A percentile compares a stretch with the other conserved stretches of the same genome.
These are phyloP conservation scores for Blastobotrys malaysiensis DNA, from an alignment of 1,139 yeast genomes.

Conservation along the genomic window DNA sequence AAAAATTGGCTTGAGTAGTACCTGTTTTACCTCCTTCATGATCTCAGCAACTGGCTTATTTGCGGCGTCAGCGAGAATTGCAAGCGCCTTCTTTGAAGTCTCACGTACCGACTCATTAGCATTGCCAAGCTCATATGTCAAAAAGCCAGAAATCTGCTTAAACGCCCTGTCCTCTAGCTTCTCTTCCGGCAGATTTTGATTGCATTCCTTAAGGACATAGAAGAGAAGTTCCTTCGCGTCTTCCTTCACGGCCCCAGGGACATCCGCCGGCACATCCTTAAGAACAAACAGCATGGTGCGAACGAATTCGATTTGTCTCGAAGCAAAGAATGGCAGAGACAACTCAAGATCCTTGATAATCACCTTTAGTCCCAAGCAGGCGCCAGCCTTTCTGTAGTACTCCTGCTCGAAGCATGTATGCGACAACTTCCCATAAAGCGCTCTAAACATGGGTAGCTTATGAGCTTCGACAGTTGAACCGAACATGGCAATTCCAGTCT, in stretches of 20 bases:
- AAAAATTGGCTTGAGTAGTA: slow-evolving; percentile 85
- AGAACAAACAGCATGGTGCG: slow-evolving; percentile 85
- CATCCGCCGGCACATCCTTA: slow-evolving; percentile 85
- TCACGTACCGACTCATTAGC: slow-evolving; percentile 78
- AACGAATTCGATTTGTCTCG: slow-evolving; percentile 76
- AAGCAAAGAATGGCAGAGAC: slow-evolving; percentile 64
- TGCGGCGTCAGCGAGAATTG: slow-evolving; percentile 63
- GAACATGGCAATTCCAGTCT: slow-evolving; percentile 59
- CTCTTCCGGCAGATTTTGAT: slow-evolving; percentile 52
- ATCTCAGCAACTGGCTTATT: slow-evolving; percentile 65
- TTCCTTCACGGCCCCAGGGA: slow-evolving; percentile 71
- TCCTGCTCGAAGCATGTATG: slow-evolving; percentile 90
- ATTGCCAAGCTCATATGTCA: slow-evolving; percentile 89
- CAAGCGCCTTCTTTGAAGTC: slow-evolving; percentile 70
- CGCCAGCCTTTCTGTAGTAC: slow-evolving; percentile 82
- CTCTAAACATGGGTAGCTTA: slow-evolving; percentile 67
- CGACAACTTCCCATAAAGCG: slow-evolving; percentile 73
- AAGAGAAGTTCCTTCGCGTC: slow-evolving; percentile 66
- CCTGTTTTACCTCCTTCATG: slow-evolving; percentile 75
- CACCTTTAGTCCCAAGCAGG: slow-evolving; percentile 74
- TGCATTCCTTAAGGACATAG: slow-evolving; percentile 60
- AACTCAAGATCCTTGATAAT: slow-evolving; percentile 63
- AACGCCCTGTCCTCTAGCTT: slow-evolving; percentile 61
- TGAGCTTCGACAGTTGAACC: slow-evolving; percentile 63
- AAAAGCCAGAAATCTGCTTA: slow-evolving; percentile 75